These are phyloP conservation scores for Pichia insulana DNA, from an alignment of 805 yeast species.

Conservation along the genomic window DNA sequence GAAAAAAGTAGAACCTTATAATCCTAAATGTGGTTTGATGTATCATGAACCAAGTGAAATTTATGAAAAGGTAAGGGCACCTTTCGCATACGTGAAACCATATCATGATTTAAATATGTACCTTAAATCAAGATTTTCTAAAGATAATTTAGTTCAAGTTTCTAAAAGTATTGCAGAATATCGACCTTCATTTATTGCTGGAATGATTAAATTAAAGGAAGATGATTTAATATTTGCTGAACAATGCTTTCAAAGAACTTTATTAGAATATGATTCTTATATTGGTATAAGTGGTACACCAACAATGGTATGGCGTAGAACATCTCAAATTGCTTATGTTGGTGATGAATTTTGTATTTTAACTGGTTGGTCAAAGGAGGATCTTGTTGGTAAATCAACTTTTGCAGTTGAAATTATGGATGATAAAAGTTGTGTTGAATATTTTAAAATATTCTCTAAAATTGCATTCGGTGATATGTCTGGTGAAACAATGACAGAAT, in stretches of 20 bases:
- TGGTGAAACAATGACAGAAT: slow-evolving; percentile 82
- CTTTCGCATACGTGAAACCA: slow-evolving; percentile 87
- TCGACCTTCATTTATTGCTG: slow-evolving; percentile 88
- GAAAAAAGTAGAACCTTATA: not conserved
- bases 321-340: slow-evolving; percentile 91
- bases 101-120: slow-evolving; percentile 76
- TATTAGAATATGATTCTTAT: slow-evolving; percentile 80
- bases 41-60: slow-evolving; percentile 68
- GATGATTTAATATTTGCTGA: slow-evolving; percentile 93
- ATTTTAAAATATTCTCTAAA: slow-evolving; percentile 74
- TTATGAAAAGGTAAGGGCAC: slow-evolving; percentile 62
- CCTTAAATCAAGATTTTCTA: slow-evolving; percentile 60
- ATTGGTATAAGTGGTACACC: slow-evolving; percentile 86
- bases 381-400: slow-evolving; percentile 55
- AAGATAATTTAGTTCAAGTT: slow-evolving; percentile 58
- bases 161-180: slow-evolving; percentile 85
- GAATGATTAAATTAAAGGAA: slow-evolving; percentile 79
- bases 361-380: slow-evolving; percentile 82
- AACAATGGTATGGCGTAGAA: slow-evolving; percentile 89
- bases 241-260: slow-evolving; percentile 88
- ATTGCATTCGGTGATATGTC: slow-evolving; percentile 87
- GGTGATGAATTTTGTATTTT: slow-evolving; percentile 88
- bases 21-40: slow-evolving; percentile 31
- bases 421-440: slow-evolving; percentile 77
- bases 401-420: slow-evolving; percentile 81